These are phyloP conservation scores for Fraxinus pennsylvanica DNA, from an alignment of 257 asterid species.

Conservation along the genomic window DNA sequence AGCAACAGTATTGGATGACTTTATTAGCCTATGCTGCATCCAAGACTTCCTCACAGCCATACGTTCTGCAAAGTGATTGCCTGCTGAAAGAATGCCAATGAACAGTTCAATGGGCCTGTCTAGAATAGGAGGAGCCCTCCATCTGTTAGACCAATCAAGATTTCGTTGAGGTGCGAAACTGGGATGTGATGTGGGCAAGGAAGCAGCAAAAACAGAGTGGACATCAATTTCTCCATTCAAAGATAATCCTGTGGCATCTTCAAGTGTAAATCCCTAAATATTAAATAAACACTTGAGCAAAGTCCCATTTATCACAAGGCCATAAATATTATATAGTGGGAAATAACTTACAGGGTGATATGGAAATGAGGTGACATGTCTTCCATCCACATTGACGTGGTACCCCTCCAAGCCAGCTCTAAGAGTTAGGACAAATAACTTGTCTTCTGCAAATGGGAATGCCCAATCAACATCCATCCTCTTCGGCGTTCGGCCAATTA, in stretches of 20 bases:
- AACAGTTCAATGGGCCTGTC: constrained; percentile 28
- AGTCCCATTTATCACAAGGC: not conserved
- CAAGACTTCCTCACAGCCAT: constrained; percentile 33
- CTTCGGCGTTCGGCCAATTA: constrained; percentile 68
- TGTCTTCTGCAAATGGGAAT: constrained; percentile 77
- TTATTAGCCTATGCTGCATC: constrained; percentile 28
- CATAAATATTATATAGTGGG: not conserved
- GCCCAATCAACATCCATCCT: constrained; percentile 82
- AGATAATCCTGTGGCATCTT: constrained; percentile 90
- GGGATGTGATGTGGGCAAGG: constrained; percentile 83
- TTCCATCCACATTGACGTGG: constrained; percentile 86
- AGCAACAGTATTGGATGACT: constrained; percentile 24
- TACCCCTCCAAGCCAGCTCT: constrained; percentile 97
- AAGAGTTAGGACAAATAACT: constrained; percentile 83
- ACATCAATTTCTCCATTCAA: constrained; percentile 12
- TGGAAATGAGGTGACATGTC: constrained; percentile 92
- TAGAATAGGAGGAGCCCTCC: not conserved
- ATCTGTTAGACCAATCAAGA: not conserved
- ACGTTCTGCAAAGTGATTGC: constrained; percentile 29
- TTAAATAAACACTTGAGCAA: not conserved
- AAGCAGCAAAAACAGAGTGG: not conserved
- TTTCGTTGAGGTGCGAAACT: constrained; percentile 33
- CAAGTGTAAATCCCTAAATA: constrained; percentile 45
- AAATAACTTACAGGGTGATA: constrained; percentile 68
- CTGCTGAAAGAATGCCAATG: constrained; percentile 28